Evolutionary conservation across 352 stramenopile genomes (phyloP), one percentile per base, ranked within the genome.

Genomic region (Pythium pyrilobum): DNA sequence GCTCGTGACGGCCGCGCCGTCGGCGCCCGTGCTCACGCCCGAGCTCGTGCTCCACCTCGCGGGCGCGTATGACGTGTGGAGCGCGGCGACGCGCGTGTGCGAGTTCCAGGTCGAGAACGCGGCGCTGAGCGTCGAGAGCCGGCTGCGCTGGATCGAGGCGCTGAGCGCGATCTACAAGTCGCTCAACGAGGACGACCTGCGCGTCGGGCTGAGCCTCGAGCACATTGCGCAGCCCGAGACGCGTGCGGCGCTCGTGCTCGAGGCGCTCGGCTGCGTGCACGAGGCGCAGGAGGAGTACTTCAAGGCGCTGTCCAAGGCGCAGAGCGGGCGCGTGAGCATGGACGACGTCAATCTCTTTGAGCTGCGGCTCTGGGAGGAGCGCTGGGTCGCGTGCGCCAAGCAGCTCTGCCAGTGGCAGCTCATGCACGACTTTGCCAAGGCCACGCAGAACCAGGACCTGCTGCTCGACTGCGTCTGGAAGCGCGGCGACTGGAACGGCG

Each of bases 391-490:
- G 2, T 96, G 85, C 57, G 86, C 87, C 2, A 90, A 95, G 67
- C 84, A 97, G 48, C 62, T 97, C 29, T 95, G 85, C 20, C 87
- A 97, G 59, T 97, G 91, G 91, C 80, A 92, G 52, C 72, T 97
- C 8, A 90, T 97, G 80, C 86, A 93, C 58, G 85, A 96, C 45
- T 97, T 96, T 65, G 87, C 87, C 11, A 92, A 94, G 55, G 77
- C 85, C 29, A 95, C 90, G 28, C 81, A 96, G 49, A 96, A 97
- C 67, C 87, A 96, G 34, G 87, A 96, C 21, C 67, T 97, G 40
- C 59, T 97, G 39, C 60, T 97, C n/a, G 91, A 97, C 55, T 96
- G 87, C 39, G 87, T 87, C 16, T 97, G 85, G 86, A 97, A 97
- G 71, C 81, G 85, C 16, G 83, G 81, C 23, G 89, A 97, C 46